Base-by-base conservation (phyloP, 1,284 basidiomycete genomes). In the Ustilago xerochloae region DNA sequence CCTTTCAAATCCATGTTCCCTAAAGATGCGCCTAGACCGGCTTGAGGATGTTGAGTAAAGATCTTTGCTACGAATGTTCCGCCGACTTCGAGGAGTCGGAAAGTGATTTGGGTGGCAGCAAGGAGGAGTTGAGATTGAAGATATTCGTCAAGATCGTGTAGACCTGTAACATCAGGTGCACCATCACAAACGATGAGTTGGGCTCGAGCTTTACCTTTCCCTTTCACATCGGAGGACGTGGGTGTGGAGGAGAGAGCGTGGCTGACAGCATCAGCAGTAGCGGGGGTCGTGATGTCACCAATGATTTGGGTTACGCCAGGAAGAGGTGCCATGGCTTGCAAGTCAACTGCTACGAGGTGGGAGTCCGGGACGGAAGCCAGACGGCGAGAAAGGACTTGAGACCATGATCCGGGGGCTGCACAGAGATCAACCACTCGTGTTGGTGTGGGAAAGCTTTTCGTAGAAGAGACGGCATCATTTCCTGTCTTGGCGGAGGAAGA, bases 141-240 rank as follows among this genome's bases (percentile, higher is more conserved):
- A 66, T 88, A 88, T 29, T 88, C 88, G 80, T 89, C 88, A 20
- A 89, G 84, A 65, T 87, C 87, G 66, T 88, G 88, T 0, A 89
- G 84, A 24, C 88, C 88, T 4, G 88, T 89, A 10, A 89, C 88
- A 76, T 89, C 88, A 3, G 88, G 88, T 16, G 88, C 88, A 9
- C 88, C 88, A 66, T 89, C 88, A 69, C 88, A 89, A 2, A 89
- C 86, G 28, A 89, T 87, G 35, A 89, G 81, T 60, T 89, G 87
- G 0, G 88, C 87, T 53, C 86, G 84, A 7, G 85, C 79, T 4
- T 86, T 87, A 35, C 50, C 59, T 43, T 62, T 63, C 30, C 50
- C 55, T 24, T 70, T 54, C 15, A 13, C 24, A 12, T 35, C 54
- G 28, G 57, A 6, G 5, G 50, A 13, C 3, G 45, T 26, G 24